A percentile compares a stretch with the other conserved stretches of the same genome.
These are phyloP conservation scores for Starmera caribaea DNA, from an alignment of 805 yeast species.

Conservation along the genomic window DNA sequence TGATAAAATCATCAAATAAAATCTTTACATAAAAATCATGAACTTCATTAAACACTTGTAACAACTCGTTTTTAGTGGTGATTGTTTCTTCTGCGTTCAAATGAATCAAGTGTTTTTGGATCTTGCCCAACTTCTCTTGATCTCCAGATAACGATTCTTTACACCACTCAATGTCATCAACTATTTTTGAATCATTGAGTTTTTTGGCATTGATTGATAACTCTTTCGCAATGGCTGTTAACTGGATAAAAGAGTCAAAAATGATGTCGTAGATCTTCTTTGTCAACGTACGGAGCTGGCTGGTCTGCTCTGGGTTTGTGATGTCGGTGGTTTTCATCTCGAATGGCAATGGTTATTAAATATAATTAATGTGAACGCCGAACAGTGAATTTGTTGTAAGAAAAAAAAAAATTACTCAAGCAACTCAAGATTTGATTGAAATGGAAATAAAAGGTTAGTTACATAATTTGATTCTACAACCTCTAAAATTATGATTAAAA, in stretches of 20 bases:
- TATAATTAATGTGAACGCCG: too few relatives aligned
- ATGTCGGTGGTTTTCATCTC: too few relatives aligned
- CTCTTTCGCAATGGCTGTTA: conserved; percentile 4
- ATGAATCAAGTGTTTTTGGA: conserved; percentile 9
- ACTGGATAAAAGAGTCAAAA: conserved; percentile 7
- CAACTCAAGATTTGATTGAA: too few relatives aligned
- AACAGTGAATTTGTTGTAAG: too few relatives aligned
- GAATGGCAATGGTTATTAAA: too few relatives aligned
- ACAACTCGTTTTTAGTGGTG: conserved; percentile 10
- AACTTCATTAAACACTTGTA: conserved; percentile 10
- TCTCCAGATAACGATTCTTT: conserved; percentile 8
- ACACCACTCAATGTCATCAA: conserved; percentile 11
- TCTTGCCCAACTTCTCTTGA: conserved; percentile 3
- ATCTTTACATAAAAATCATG: conserved; percentile 6
- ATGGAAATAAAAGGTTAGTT: too few relatives aligned
- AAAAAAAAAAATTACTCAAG: too few relatives aligned
- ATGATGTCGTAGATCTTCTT: conserved; percentile 5
- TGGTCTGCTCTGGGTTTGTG: too few relatives aligned
- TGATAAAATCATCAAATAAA: conserved; percentile 10
- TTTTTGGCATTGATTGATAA: background rate
- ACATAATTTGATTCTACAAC: too few relatives aligned
- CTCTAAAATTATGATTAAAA: too few relatives aligned
- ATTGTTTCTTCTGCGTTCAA: conserved; percentile 12
- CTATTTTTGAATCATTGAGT: background rate
- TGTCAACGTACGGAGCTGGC: too few relatives aligned